Evolutionary conservation across 805 yeast species (phyloP).

Genomic region (Grigorovia humatica): DNA sequence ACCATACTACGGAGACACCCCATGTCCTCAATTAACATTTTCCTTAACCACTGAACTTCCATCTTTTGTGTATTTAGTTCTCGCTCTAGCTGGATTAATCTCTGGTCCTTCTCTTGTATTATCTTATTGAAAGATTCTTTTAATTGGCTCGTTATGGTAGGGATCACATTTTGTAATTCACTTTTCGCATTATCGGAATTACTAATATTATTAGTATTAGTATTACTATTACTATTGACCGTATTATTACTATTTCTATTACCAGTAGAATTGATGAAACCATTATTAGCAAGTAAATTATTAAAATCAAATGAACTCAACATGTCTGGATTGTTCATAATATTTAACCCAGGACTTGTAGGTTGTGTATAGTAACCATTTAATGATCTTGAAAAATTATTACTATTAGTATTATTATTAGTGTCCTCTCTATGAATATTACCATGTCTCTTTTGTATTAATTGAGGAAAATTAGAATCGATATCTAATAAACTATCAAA

Average conservation of each 20-base stretch:
- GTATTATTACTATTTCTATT: not conserved
- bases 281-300: not conserved
- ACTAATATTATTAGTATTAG: too few species aligned
- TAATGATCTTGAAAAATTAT: constrained; percentile 12
- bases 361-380: constrained; percentile 27
- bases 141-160: constrained; percentile 12
- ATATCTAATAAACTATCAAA: constrained; percentile 7
- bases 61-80: constrained; percentile 26
- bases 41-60: constrained; percentile 28
- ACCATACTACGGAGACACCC: constrained; percentile 26
- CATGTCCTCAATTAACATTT: constrained; percentile 29
- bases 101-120: constrained; percentile 23
- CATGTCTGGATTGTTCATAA: not conserved
- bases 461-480: constrained; percentile 22
- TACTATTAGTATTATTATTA: not conserved
- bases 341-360: constrained; percentile 23
- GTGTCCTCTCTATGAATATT: constrained; percentile 14
- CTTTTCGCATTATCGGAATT: not conserved
- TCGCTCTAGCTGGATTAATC: constrained; percentile 23
- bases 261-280: not conserved
- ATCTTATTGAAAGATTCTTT: constrained; percentile 20
- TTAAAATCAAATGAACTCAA: not conserved
- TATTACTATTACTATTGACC: too few species aligned
- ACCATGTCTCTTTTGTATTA: constrained; percentile 20
- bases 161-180: not conserved